A percentile compares a stretch with the other conserved stretches of the same genome.
Conservation (phyloP, 2,329 filamentous ascomycete genomes). For the Diplodia mutila region DNA sequence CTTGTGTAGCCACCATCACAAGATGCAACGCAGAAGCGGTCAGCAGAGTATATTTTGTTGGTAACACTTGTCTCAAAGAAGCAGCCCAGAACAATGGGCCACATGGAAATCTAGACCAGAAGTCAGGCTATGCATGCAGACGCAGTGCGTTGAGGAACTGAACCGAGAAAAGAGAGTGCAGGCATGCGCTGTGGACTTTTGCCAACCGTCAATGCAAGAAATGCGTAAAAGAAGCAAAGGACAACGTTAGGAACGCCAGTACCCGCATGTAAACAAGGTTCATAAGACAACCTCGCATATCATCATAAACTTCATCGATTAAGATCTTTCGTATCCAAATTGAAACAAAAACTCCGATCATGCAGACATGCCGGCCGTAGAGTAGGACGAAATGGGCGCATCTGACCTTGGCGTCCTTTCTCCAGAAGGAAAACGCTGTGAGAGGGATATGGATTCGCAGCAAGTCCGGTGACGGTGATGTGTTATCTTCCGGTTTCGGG, state of each 20-base stretch:
- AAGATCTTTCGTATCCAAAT: constrained; percentile 10
- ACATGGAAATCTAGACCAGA: not conserved
- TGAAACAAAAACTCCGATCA: constrained; percentile 19
- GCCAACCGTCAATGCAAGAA: not conserved
- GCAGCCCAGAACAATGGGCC: not conserved
- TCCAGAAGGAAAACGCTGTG: not conserved
- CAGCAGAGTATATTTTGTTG: not conserved
- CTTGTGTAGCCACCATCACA: not conserved
- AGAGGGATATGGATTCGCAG: not conserved
- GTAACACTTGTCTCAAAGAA: not conserved
- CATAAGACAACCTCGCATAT: not conserved
- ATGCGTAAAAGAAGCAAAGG: not conserved
- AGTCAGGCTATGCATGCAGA: not conserved
- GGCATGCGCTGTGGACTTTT: not conserved
- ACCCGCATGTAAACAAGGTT: too few relatives aligned
- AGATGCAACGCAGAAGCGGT: not conserved
- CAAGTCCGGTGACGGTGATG: not conserved
- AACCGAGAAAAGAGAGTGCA: not conserved
- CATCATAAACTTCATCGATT: constrained; percentile 16
- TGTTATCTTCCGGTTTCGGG: constrained; percentile 35
- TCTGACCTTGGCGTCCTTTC: not conserved
- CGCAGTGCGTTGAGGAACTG: not conserved
- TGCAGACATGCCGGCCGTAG: constrained; percentile 23
- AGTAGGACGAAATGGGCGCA: not conserved
- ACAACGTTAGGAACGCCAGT: not conserved